These are phyloP conservation scores for Russula dissimulans DNA, from an alignment of 768 basidiomycete species.

Conservation along the genomic window DNA sequence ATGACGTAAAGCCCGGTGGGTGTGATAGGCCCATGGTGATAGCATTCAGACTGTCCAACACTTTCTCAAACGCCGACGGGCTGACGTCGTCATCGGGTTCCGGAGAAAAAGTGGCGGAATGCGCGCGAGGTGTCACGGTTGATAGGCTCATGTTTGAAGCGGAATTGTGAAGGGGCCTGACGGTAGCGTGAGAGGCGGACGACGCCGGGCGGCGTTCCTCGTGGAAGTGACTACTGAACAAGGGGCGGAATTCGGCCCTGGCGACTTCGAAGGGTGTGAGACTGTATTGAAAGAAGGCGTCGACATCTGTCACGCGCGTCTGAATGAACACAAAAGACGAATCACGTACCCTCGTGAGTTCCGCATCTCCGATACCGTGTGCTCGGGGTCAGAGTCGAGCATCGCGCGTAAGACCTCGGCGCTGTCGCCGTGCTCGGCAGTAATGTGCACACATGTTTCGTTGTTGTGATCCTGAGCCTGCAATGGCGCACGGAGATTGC, in stretches of 20 bases:
- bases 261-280: conserved; percentile 61
- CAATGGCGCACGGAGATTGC: conserved; percentile 60
- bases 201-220: conserved; percentile 42
- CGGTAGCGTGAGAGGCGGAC: conserved; percentile 44
- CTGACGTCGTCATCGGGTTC: conserved; percentile 33
- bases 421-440: conserved; percentile 64
- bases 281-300: conserved; percentile 26
- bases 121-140: not conserved
- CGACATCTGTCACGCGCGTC: not conserved
- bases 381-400: conserved; percentile 53
- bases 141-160: conserved; percentile 43
- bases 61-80: conserved; percentile 30
- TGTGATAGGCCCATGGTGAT: conserved; percentile 32
- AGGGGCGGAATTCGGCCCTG: conserved; percentile 53
- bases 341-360: conserved; percentile 61
- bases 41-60: conserved; percentile 46
- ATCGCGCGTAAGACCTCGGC: conserved; percentile 53
- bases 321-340: not conserved
- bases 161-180: conserved; percentile 35
- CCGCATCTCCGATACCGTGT: conserved; percentile 46
- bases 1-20: conserved; percentile 28
- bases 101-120: conserved; percentile 10
- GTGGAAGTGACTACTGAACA: conserved; percentile 47
- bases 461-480: conserved; percentile 54
- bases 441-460: conserved; percentile 74